Base-by-base conservation (phyloP, 148 eudicot genomes). In the Heliamphora exappendiculata region DNA sequence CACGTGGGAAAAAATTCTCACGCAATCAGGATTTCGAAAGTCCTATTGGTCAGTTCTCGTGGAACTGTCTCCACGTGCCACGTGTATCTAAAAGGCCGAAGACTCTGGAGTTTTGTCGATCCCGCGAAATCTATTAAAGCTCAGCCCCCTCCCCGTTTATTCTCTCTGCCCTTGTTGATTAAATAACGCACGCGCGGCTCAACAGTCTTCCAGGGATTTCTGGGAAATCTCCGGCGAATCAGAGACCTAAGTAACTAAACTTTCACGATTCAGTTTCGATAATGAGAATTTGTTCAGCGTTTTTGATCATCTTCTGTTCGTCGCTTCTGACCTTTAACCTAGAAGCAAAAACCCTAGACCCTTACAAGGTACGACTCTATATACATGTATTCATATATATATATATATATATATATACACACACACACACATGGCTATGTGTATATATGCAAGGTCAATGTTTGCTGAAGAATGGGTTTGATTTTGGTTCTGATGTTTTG, bases 21-120 rank as follows among this genome's bases (percentile, higher is more conserved):
- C 28, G 1, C 39, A 11, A 58, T 55, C 64, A 75, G 65, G 73
- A 78, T 67, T 13, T 5, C 79, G 82, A 37, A 63, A 88, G 85
- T 78, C 60, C 81, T 51, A 90, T 91, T 91, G 97, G 94, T 59
- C 50, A 77, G 26, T 17, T 16, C 2, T 81, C 89, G 91, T 91
- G 97, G 84, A 84, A 60, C 76, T 37, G 60, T 59, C 5, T 0
- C 0, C 19, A 74, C 1, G 17, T 19, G 86, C 85, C 97, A 90
- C 91, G 88, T 90, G 72, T 26, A 45, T 75, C 8, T 1, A 60
- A 45, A 44, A 47, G 3, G 11, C 49, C 62, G 88, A 83, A 85
- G 63, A 80, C 9, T 91, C 93, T 80, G 55, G 82, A 70, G 26
- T 34, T 34, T 83, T 81, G 81, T 66, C 75, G 74, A 72, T 75